phyloP scores from a whole-genome alignment of 2,329 filamentous ascomycete genomes.

The Scleromitrula shiraiana region DNA sequence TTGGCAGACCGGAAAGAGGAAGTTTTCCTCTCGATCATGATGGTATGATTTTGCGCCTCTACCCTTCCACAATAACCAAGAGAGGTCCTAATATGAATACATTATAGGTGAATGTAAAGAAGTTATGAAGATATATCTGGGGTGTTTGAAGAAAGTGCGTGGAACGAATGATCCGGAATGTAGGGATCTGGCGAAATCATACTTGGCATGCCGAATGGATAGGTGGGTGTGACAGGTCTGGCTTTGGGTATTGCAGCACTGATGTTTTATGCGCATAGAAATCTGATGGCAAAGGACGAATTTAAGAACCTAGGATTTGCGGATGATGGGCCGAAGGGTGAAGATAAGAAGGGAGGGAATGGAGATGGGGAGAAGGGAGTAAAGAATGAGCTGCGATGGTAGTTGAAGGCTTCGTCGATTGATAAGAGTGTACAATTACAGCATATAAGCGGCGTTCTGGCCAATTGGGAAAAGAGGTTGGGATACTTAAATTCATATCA shows the following conservation, averaged over 20 bases:
- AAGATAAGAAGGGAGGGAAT: slow-evolving; percentile 11
- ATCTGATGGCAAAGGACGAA: slow-evolving; percentile 92
- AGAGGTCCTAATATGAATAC: too few relatives aligned
- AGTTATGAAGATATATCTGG: slow-evolving; percentile 77
- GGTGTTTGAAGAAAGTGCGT: slow-evolving; percentile 75
- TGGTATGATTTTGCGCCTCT: slow-evolving; percentile 38
- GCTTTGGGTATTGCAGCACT: background rate
- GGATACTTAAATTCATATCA: background rate
- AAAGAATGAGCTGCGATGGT: slow-evolving; percentile 26
- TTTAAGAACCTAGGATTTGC: slow-evolving; percentile 86
- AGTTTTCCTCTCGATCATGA: slow-evolving; percentile 97
- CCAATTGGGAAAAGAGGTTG: too few relatives aligned
- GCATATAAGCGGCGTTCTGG: background rate
- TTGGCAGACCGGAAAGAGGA: slow-evolving; percentile 70
- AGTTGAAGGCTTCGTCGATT: background rate
- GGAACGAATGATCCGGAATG: slow-evolving; percentile 85
- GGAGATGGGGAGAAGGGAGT: slow-evolving; percentile 17
- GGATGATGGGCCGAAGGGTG: slow-evolving; percentile 19
- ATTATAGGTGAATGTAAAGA: slow-evolving; percentile 79
- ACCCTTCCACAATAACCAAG: background rate
- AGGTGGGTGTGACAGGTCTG: slow-evolving; percentile 46
- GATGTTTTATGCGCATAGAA: slow-evolving; percentile 42
- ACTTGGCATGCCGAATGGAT: slow-evolving; percentile 90
- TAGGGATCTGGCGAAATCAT: slow-evolving; percentile 76
- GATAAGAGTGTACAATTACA: background rate